A percentile compares a stretch with the other conserved stretches of the same genome.
Conservation (phyloP, 306 rosid genomes). For the Alnus glutinosa region DNA sequence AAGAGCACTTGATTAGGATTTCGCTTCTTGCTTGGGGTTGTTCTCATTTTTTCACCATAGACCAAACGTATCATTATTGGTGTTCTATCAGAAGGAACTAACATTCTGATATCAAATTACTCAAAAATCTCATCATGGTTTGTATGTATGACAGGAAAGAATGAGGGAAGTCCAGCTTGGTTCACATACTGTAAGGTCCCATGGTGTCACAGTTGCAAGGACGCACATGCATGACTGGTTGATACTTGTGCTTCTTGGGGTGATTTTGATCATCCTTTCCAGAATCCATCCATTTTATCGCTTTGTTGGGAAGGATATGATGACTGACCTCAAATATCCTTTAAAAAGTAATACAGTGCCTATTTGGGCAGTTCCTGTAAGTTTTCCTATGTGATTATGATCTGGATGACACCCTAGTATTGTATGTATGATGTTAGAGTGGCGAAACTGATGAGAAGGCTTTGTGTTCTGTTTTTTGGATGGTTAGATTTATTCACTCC, state of each 20-base stretch:
- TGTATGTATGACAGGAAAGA: slow-evolving; percentile 21
- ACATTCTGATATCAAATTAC: slow-evolving; percentile 13
- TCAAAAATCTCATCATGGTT: slow-evolving; percentile 24
- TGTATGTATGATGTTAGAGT: background rate
- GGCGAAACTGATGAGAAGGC: slow-evolving; percentile 30
- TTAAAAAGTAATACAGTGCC: slow-evolving; percentile 82
- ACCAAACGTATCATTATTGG: background rate
- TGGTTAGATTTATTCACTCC: slow-evolving; percentile 62
- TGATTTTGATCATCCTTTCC: slow-evolving; percentile 38
- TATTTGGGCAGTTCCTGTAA: slow-evolving; percentile 78
- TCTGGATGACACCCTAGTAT: slow-evolving; percentile 1
- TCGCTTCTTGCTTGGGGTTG: slow-evolving; percentile 14
- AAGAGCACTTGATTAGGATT: slow-evolving; percentile 15
- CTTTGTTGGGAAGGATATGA: slow-evolving; percentile 88
- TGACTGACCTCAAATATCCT: slow-evolving; percentile 81
- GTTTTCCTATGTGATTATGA: slow-evolving; percentile 30
- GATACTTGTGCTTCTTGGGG: slow-evolving; percentile 67
- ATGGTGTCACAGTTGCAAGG: slow-evolving; percentile 62
- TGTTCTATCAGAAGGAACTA: slow-evolving; percentile 9
- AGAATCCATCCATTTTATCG: slow-evolving; percentile 79
- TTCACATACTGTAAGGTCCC: slow-evolving; percentile 76
- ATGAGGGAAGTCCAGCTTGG: slow-evolving; percentile 69
- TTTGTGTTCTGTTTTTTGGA: slow-evolving; percentile 25
- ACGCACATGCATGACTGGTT: slow-evolving; percentile 84
- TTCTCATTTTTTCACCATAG: background rate